Evolutionary conservation across 2,329 filamentous ascomycete species (phyloP).

Genomic region (Myriosclerotinia curreyana): DNA sequence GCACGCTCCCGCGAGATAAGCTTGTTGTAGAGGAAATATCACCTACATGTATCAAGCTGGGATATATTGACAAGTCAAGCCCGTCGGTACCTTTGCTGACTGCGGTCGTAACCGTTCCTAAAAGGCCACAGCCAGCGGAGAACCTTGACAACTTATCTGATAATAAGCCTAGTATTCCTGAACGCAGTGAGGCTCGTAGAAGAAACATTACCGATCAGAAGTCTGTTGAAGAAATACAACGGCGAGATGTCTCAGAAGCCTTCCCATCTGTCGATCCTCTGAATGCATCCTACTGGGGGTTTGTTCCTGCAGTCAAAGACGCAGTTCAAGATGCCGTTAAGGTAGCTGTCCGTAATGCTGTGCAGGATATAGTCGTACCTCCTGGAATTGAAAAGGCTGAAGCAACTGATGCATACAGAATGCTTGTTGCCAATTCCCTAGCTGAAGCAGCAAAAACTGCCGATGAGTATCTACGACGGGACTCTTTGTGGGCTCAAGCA

Average conservation of each 20-base stretch:
- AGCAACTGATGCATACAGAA: constrained; percentile 32
- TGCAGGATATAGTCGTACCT: constrained; percentile 30
- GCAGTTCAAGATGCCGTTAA: constrained; percentile 35
- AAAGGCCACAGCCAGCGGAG: background rate
- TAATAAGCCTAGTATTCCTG: constrained; percentile 13
- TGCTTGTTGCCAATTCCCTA: constrained; percentile 32
- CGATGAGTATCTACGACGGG: constrained; percentile 32
- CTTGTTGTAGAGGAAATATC: constrained; percentile 21
- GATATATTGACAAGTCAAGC: constrained; percentile 18
- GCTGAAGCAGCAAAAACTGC: constrained; percentile 30
- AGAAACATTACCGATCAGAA: constrained; percentile 6
- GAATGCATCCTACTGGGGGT: constrained; percentile 36
- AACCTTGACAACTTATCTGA: background rate
- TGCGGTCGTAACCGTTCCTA: constrained; percentile 20
- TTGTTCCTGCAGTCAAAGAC: constrained; percentile 34
- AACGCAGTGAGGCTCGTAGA: constrained; percentile 13
- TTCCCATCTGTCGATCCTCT: constrained; percentile 23
- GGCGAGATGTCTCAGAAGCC: constrained; percentile 1
- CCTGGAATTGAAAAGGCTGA: constrained; percentile 26
- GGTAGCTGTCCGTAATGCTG: constrained; percentile 33
- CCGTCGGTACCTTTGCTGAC: constrained; percentile 17
- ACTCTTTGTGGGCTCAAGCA: constrained; percentile 27
- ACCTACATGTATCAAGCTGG: constrained; percentile 20
- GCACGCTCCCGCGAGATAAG: background rate
- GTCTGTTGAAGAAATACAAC: constrained; percentile 21